phyloP scores from a whole-genome alignment of 2,329 filamentous ascomycete species.

The Penicillium hesseltinei region DNA sequence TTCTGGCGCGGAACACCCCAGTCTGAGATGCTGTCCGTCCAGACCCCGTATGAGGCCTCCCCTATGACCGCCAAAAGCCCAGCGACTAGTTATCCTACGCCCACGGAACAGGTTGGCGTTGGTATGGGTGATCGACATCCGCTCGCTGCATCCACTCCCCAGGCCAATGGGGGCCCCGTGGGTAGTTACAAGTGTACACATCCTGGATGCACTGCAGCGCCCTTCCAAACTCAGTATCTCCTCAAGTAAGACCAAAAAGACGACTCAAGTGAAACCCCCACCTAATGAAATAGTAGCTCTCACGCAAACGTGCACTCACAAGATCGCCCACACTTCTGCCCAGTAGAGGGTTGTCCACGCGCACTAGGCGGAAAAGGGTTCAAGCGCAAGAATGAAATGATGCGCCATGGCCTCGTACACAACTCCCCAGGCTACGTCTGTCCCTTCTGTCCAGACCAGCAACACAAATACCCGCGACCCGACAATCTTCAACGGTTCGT shows the following conservation, averaged over 20 bases:
- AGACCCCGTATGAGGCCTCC: slow-evolving; percentile 31
- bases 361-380: slow-evolving; percentile 64
- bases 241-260: slow-evolving; percentile 53
- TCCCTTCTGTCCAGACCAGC: slow-evolving; percentile 89
- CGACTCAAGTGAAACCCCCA: background rate
- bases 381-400: slow-evolving; percentile 70
- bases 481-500: slow-evolving; percentile 90
- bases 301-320: slow-evolving; percentile 63
- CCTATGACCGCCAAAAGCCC: slow-evolving; percentile 37
- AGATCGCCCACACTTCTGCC: slow-evolving; percentile 63
- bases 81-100: slow-evolving; percentile 40
- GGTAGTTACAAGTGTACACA: slow-evolving; percentile 54
- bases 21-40: slow-evolving; percentile 27
- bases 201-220: slow-evolving; percentile 56
- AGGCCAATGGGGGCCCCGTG: slow-evolving; percentile 27
- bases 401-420: slow-evolving; percentile 81
- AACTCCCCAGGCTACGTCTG: slow-evolving; percentile 93
- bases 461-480: slow-evolving; percentile 90
- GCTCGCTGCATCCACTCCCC: slow-evolving; percentile 20
- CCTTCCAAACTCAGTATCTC: slow-evolving; percentile 65
- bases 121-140: slow-evolving; percentile 24
- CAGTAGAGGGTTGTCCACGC: slow-evolving; percentile 57
- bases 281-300: slow-evolving; percentile 35
- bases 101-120: slow-evolving; percentile 33
- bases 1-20: slow-evolving; percentile 31